phyloP scores from a whole-genome alignment of 306 rosid genomes.

The Corylus avellana region DNA sequence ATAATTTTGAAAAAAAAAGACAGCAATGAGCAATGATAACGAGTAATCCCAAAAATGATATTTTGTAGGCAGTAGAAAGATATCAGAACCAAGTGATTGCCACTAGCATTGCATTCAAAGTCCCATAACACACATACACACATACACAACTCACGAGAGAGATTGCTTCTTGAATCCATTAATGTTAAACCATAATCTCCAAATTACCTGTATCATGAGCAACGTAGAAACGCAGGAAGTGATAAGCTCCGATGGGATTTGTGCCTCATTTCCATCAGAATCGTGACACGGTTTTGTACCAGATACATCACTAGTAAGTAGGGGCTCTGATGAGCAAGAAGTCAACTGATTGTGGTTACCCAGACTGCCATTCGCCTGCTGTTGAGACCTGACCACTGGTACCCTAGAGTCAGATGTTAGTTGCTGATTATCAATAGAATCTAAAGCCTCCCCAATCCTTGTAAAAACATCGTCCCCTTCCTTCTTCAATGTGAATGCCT shows the following conservation, averaged over 20 bases:
- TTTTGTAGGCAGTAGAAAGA: background rate
- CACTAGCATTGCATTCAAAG: background rate
- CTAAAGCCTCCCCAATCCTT: conserved; percentile 66
- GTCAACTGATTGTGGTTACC: conserved; percentile 38
- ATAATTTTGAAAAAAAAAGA: background rate
- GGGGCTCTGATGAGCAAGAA: conserved; percentile 42
- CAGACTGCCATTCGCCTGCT: conserved; percentile 54
- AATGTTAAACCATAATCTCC: background rate
- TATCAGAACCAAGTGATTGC: background rate
- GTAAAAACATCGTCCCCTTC: conserved; percentile 79
- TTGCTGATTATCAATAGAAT: conserved; percentile 59
- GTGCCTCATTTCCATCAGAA: conserved; percentile 55
- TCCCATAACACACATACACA: background rate
- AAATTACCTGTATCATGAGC: conserved; percentile 86
- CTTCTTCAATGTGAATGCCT: conserved; percentile 71
- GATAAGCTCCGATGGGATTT: conserved; percentile 76
- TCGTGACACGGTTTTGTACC: conserved; percentile 34
- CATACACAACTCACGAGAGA: background rate
- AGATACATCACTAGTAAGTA: conserved; percentile 40
- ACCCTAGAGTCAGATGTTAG: conserved; percentile 42
- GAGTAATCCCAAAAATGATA: background rate
- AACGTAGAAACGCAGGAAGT: conserved; percentile 80
- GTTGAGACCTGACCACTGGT: conserved; percentile 50
- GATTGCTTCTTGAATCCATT: background rate
- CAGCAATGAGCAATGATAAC: background rate